Base-by-base conservation (phyloP, 345 rosid species). In the Cardamine occulta region DNA sequence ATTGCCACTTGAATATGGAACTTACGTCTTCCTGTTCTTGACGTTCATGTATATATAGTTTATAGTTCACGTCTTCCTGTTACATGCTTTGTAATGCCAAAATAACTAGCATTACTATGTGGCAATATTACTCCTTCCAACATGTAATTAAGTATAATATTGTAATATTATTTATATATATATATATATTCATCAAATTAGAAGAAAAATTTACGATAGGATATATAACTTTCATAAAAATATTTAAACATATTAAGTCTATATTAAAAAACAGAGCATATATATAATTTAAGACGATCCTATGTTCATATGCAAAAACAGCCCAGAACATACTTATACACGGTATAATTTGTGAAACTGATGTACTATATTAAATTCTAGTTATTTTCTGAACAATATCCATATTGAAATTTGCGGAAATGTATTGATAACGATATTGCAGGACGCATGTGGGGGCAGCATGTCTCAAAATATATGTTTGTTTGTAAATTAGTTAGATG, bases 321-420 rank as follows among this genome's bases (percentile, higher is more conserved):
- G 24, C 28, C 51, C 8, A 32, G 39, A 62, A 28, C 4, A 28
- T 5, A 28, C 29, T 28, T 26, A 28, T 51, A 63, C 31, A 40
- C 60, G 23, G 51, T 49, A 34, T 17, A 26, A 28, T 39, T 39
- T 19, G 49, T 42, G 24, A 42, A 62, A 28, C 12, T 5, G 60
- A 17, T 39, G 53, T 19, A 18, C 21, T 47, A n/a, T 47, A 29
- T 18, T 42, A 8, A 73, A 15, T 44, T 73, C 10, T 54, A 55
- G 48, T 63, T 15, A 10, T 10, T 63, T 55, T 49, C 17, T 51
- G 52, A 42, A 24, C 63, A 45, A 70, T 54, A 76, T 76, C 75
- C 26, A 70, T 69, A 54, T 76, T 63, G 71, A 70, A 62, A 54
- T n/a, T 69, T 70, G 71, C 69, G 68, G 68, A 68, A 60, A 59